Evolutionary conservation across 148 eudicot species (phyloP).

Genomic region (Rhododendron kiyosumense): DNA sequence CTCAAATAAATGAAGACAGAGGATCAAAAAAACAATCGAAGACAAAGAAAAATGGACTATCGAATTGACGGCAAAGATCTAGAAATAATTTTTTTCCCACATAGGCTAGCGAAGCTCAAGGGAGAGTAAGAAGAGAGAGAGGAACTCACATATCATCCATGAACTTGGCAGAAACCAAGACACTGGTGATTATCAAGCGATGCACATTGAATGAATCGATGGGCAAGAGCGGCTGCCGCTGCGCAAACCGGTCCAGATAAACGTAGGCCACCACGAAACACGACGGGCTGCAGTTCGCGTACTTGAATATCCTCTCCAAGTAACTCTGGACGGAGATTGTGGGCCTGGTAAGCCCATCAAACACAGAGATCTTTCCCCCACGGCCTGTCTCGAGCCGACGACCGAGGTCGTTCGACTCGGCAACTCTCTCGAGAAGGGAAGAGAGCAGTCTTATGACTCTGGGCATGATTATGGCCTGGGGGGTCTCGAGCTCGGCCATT

Average conservation of each 20-base stretch:
- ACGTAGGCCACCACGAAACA: constrained; percentile 70
- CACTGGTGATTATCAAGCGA: constrained; percentile 72
- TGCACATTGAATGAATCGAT: constrained; percentile 74
- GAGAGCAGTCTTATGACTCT: constrained; percentile 46
- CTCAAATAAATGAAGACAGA: not conserved
- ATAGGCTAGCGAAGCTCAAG: not conserved
- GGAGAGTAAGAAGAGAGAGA: not conserved
- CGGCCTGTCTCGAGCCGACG: constrained; percentile 7
- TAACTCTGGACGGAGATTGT: constrained; percentile 57
- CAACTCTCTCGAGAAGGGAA: constrained; percentile 47
- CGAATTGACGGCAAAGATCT: too few relatives aligned
- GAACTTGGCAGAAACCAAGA: constrained; percentile 71
- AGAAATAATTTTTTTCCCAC: too few relatives aligned
- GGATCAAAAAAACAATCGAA: too few relatives aligned
- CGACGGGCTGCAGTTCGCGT: constrained; percentile 73
- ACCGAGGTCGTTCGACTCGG: constrained; percentile 53
- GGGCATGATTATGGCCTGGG: constrained; percentile 25
- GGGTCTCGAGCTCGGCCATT: constrained; percentile 31
- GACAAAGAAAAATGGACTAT: too few relatives aligned
- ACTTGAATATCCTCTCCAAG: constrained; percentile 70
- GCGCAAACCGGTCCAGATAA: constrained; percentile 68
- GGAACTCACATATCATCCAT: constrained; percentile 80
- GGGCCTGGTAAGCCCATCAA: constrained; percentile 59
- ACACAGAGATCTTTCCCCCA: constrained; percentile 40
- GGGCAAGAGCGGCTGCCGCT: constrained; percentile 53